A percentile compares a stretch with the other conserved stretches of the same genome.
Evolutionary conservation across 305 asterid species (phyloP).

Genomic region (Solanum hybrid): DNA sequence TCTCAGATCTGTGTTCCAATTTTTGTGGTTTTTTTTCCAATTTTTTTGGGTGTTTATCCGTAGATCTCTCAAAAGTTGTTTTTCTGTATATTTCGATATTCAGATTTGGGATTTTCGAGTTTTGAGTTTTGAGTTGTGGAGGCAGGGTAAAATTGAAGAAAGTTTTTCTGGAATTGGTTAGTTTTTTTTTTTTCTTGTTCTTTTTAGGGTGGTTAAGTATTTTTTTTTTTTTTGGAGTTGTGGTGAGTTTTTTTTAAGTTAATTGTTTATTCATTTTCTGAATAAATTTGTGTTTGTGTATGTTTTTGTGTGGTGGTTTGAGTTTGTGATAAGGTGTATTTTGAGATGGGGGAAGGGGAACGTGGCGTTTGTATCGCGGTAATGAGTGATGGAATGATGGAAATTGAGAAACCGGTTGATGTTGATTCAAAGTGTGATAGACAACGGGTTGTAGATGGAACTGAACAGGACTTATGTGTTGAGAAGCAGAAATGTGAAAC

Average conservation of each 20-base stretch:
- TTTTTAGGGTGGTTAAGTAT: not conserved
- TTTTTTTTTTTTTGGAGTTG: not conserved
- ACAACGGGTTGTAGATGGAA: conserved; percentile 10
- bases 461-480: conserved; percentile 3
- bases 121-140: not conserved
- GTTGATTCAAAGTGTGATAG: conserved; percentile 22
- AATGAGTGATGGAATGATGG: conserved; percentile 21
- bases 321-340: not conserved
- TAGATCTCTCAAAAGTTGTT: not conserved
- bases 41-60: not conserved
- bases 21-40: not conserved
- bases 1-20: conserved; percentile 31
- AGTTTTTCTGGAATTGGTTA: not conserved
- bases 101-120: not conserved
- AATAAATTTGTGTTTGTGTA: not conserved
- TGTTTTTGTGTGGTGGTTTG: not conserved
- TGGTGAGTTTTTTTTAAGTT: not conserved
- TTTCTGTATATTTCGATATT: conserved; percentile 2
- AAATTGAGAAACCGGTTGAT: conserved; percentile 9
- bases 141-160: not conserved
- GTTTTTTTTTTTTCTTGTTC: not conserved
- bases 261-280: not conserved
- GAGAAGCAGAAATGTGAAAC: conserved; percentile 1
- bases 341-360: conserved; percentile 24
- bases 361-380: conserved; percentile 17